phyloP scores from a whole-genome alignment of 768 basidiomycete genomes.

The Trametes villosa region DNA sequence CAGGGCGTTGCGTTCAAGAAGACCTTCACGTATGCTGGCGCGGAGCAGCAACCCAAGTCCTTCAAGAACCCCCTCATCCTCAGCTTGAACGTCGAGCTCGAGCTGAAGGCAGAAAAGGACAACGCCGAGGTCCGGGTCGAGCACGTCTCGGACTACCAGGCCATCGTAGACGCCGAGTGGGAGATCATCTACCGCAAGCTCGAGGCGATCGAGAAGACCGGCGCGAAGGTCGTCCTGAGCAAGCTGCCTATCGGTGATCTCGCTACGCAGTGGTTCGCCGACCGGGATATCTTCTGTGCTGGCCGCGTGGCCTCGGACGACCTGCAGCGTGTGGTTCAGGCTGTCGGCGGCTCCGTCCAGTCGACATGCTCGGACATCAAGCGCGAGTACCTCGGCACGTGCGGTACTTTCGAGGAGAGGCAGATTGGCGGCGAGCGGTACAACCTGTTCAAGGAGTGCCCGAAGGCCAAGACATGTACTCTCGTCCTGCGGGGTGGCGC shows the following conservation, averaged over 20 bases:
- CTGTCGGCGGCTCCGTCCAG: slow-evolving; percentile 93
- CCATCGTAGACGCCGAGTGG: slow-evolving; percentile 99
- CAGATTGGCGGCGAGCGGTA: slow-evolving; percentile 97
- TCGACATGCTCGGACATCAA: slow-evolving; percentile 94
- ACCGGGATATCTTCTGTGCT: slow-evolving; percentile 98
- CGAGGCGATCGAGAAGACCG: slow-evolving; percentile 93
- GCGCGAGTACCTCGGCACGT: slow-evolving; percentile 91
- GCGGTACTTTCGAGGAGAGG: slow-evolving; percentile 88
- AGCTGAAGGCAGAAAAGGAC: slow-evolving; percentile 98
- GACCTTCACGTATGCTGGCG: slow-evolving; percentile 98
- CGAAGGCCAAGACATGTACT: slow-evolving; percentile 95
- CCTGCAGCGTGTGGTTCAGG: slow-evolving; percentile 91
- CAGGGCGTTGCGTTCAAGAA: slow-evolving; percentile 98
- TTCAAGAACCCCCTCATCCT: slow-evolving; percentile 89
- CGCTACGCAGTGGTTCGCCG: slow-evolving; percentile 99
- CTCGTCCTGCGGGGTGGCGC: slow-evolving; percentile 93
- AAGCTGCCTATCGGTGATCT: slow-evolving; percentile 98
- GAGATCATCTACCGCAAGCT: slow-evolving; percentile 98
- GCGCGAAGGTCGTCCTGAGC: slow-evolving; percentile 96
- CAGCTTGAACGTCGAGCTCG: slow-evolving; percentile 96
- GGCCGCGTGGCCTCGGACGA: slow-evolving; percentile 92
- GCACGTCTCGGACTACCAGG: slow-evolving; percentile 96
- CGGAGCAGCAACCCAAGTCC: slow-evolving; percentile 96
- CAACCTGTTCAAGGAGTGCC: slow-evolving; percentile 93
- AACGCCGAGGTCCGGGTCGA: slow-evolving; percentile 98